phyloP scores from a whole-genome alignment of 2,329 filamentous ascomycete genomes.

The Thermomyces lanuginosus region DNA sequence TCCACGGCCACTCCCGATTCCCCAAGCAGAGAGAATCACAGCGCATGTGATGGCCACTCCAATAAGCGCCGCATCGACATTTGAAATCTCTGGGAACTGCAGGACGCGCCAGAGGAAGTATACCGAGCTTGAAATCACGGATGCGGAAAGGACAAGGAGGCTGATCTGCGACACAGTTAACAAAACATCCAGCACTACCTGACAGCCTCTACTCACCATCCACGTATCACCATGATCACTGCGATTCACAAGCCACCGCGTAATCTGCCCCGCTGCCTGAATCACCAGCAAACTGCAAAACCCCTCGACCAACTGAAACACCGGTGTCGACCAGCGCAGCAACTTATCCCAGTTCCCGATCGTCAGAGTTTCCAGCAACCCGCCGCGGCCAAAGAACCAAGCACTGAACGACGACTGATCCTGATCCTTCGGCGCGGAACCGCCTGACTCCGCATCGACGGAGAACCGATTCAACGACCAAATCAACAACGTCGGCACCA shows the following conservation, averaged over 20 bases:
- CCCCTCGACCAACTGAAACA: constrained; percentile 88
- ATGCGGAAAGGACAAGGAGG: constrained; percentile 72
- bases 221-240: constrained; percentile 79
- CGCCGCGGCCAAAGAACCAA: constrained; percentile 78
- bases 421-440: constrained; percentile 48
- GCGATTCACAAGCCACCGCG: constrained; percentile 83
- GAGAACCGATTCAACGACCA: constrained; percentile 94
- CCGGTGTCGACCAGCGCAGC: constrained; percentile 75
- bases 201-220: constrained; percentile 50
- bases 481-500: constrained; percentile 74
- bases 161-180: constrained; percentile 48
- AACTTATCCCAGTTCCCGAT: constrained; percentile 81
- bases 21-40: constrained; percentile 82
- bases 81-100: constrained; percentile 82
- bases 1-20: constrained; percentile 81
- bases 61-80: constrained; percentile 81
- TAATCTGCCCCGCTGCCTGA: constrained; percentile 85
- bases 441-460: constrained; percentile 54
- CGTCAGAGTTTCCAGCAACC: constrained; percentile 61
- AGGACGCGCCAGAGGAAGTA: constrained; percentile 96
- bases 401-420: constrained; percentile 52
- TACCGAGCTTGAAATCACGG: constrained; percentile 78
- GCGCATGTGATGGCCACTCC: constrained; percentile 84
- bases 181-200: constrained; percentile 1
- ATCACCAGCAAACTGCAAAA: constrained; percentile 95